These are phyloP conservation scores for Epichloe sylvatica DNA, from an alignment of 2,329 filamentous ascomycete species.

Conservation along the genomic window DNA sequence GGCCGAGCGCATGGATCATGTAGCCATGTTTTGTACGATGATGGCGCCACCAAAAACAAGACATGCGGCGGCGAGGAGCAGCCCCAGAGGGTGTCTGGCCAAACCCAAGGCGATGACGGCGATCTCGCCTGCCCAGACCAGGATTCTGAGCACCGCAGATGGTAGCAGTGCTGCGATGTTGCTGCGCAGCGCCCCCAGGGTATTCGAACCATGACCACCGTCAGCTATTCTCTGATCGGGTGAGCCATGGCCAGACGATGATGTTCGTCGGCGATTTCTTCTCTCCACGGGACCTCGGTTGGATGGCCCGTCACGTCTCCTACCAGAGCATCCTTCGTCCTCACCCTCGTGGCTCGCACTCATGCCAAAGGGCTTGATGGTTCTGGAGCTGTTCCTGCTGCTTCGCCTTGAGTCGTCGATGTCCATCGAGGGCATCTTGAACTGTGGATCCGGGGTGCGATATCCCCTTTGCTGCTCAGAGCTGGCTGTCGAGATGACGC, in stretches of 20 bases:
- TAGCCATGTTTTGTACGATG: slow-evolving; percentile 47
- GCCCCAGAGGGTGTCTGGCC: slow-evolving; percentile 49
- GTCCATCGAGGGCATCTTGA: slow-evolving; percentile 38
- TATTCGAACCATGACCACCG: slow-evolving; percentile 4
- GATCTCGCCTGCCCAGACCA: slow-evolving; percentile 40
- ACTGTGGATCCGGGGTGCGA: slow-evolving; percentile 34
- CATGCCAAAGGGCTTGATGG: slow-evolving; percentile 16
- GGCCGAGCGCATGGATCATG: slow-evolving; percentile 44
- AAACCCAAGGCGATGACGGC: slow-evolving; percentile 45
- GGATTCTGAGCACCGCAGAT: slow-evolving; percentile 23
- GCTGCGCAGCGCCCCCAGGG: slow-evolving; percentile 13
- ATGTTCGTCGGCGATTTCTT: slow-evolving; percentile 7
- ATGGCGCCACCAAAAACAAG: slow-evolving; percentile 44
- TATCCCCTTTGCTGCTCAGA: slow-evolving; percentile 12
- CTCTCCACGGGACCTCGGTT: slow-evolving; percentile 14
- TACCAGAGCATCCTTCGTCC: slow-evolving; percentile 16
- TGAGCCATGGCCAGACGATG: slow-evolving; percentile 6
- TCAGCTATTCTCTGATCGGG: slow-evolving; percentile 9
- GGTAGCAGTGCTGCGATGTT: slow-evolving; percentile 24
- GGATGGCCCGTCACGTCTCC: slow-evolving; percentile 12
- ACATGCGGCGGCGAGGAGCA: slow-evolving; percentile 46
- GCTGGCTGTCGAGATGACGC: slow-evolving; percentile 28
- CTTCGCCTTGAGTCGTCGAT: slow-evolving; percentile 24
- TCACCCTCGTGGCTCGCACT: slow-evolving; percentile 11
- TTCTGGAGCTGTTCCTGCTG: slow-evolving; percentile 16